A percentile compares a stretch with the other conserved stretches of the same genome.
phyloP scores from a whole-genome alignment of 2,329 filamentous ascomycete genomes.

The Aplosporella prunicola region DNA sequence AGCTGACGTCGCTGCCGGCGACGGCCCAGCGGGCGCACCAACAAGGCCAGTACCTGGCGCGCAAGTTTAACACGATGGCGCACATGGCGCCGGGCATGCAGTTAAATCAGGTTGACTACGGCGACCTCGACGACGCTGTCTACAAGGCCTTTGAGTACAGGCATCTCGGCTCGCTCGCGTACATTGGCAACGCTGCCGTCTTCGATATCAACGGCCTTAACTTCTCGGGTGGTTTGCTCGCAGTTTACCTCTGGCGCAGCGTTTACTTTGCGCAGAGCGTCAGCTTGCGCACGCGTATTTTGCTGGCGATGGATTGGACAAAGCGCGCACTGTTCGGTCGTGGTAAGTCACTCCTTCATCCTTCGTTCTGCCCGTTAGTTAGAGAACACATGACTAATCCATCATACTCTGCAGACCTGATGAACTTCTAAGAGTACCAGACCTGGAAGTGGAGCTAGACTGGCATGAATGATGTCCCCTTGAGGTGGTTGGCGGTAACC shows the following conservation, averaged over 20 bases:
- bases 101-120: slow-evolving; percentile 74
- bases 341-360: slow-evolving; percentile 52
- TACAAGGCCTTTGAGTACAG: slow-evolving; percentile 94
- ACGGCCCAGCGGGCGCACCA: slow-evolving; percentile 95
- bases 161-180: slow-evolving; percentile 85
- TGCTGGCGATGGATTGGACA: slow-evolving; percentile 98
- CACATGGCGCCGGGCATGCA: slow-evolving; percentile 63
- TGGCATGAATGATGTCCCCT: too few relatives aligned
- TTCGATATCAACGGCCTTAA: slow-evolving; percentile 81
- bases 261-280: slow-evolving; percentile 98
- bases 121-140: slow-evolving; percentile 81
- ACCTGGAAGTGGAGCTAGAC: too few relatives aligned
- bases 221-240: slow-evolving; percentile 74
- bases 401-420: slow-evolving; percentile 18
- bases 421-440: slow-evolving; percentile 22
- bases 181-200: slow-evolving; percentile 91
- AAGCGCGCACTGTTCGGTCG: slow-evolving; percentile 91
- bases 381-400: neutral
- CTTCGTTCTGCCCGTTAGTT: neutral
- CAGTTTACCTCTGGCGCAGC: slow-evolving; percentile 91
- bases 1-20: slow-evolving; percentile 86
- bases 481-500: too few relatives aligned
- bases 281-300: slow-evolving; percentile 74
- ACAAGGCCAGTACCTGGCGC: slow-evolving; percentile 84
- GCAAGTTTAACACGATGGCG: slow-evolving; percentile 89